phyloP scores from a whole-genome alignment of 768 basidiomycete species.

The Neoboletus brunneissimus region DNA sequence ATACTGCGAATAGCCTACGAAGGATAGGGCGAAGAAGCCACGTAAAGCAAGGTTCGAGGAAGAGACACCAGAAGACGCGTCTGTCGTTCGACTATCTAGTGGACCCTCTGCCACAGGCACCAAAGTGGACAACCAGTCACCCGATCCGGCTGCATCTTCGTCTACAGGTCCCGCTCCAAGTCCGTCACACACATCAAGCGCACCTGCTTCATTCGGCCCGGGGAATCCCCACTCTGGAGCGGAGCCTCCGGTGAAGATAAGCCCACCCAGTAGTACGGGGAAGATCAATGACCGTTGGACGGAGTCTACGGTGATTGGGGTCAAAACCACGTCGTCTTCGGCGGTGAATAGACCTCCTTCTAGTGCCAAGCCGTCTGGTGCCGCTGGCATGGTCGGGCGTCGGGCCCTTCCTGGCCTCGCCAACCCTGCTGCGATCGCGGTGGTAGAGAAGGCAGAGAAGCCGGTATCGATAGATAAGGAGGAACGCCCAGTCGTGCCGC shows the following conservation, averaged over 20 bases:
- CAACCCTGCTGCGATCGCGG: background rate
- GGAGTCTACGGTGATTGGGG: conserved; percentile 32
- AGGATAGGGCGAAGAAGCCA: conserved; percentile 68
- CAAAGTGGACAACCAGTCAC: background rate
- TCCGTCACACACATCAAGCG: background rate
- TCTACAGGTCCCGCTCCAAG: conserved; percentile 5
- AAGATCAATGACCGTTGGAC: conserved; percentile 33
- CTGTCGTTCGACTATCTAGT: background rate
- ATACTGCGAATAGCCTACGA: conserved; percentile 57
- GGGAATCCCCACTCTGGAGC: background rate
- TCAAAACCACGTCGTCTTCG: conserved; percentile 21
- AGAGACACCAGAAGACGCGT: background rate
- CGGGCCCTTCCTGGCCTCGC: conserved; percentile 44
- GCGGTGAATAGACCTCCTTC: background rate
- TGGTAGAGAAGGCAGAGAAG: conserved; percentile 7
- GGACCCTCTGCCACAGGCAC: background rate
- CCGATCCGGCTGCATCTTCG: background rate
- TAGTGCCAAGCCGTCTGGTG: conserved; percentile 12
- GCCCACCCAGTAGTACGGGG: conserved; percentile 9
- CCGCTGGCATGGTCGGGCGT: conserved; percentile 35
- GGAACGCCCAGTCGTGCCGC: conserved; percentile 14
- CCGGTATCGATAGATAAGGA: conserved; percentile 18
- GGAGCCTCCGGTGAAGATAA: conserved; percentile 5
- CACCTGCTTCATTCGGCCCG: background rate
- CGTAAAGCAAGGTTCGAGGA: conserved; percentile 41